Evolutionary conservation across 371 early-diverging fungal species (phyloP).

Genomic region (Fennellomyces sp.): DNA sequence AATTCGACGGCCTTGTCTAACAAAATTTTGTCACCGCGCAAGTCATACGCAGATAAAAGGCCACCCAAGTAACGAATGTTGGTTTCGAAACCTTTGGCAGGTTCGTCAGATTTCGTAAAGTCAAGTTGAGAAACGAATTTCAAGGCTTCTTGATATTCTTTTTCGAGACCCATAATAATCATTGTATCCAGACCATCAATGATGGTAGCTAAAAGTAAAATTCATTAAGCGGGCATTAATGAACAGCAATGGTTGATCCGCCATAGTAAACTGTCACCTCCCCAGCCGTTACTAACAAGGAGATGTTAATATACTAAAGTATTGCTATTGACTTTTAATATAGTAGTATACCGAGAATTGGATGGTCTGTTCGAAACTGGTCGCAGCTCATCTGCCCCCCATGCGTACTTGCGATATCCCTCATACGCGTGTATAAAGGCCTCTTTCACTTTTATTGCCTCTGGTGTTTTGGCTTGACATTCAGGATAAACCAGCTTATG

Average conservation of each 20-base stretch:
- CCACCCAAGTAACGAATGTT: conserved; percentile 70
- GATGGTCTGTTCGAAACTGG: conserved; percentile 41
- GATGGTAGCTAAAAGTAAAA: conserved; percentile 68
- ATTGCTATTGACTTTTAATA: background rate
- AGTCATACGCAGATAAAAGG: conserved; percentile 52
- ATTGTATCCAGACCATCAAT: conserved; percentile 88
- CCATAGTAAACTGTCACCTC: conserved; percentile 42
- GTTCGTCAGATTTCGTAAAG: conserved; percentile 15
- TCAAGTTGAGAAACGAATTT: conserved; percentile 27
- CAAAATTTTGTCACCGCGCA: conserved; percentile 18
- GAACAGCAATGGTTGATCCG: no score
- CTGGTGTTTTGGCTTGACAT: background rate
- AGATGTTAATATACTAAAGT: background rate
- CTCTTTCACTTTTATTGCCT: conserved; percentile 30
- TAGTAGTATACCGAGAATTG: conserved; percentile 69
- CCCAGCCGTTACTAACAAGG: conserved; percentile 41
- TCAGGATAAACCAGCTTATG: background rate
- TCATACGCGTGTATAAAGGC: conserved; percentile 75
- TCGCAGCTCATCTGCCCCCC: conserved; percentile 60
- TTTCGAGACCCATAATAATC: conserved; percentile 74
- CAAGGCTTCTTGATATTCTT: conserved; percentile 70
- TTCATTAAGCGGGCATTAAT: no score
- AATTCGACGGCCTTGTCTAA: conserved; percentile 30
- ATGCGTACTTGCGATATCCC: conserved; percentile 68
- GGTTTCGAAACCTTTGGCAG: conserved; percentile 63